Evolutionary conservation across 176 grass and related monocot species (phyloP).

Genomic region (Neostapfia colusana): DNA sequence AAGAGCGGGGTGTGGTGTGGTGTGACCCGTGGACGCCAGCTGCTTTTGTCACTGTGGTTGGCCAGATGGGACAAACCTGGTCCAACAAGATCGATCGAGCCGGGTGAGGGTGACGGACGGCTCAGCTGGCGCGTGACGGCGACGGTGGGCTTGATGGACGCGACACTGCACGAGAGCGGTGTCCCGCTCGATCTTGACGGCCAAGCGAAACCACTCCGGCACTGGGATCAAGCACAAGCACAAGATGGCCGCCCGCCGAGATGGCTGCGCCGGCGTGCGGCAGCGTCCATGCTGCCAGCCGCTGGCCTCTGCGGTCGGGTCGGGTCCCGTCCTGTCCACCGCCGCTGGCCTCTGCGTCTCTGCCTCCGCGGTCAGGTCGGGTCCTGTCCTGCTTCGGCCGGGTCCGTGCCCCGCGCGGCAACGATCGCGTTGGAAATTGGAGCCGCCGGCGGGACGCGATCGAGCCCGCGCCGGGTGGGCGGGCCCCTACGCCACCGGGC

Average conservation of each 20-base stretch:
- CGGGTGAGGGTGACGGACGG: background rate
- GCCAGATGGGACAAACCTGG: conserved; percentile 17
- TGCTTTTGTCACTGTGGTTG: conserved; percentile 3
- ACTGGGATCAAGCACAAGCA: too few relatives aligned
- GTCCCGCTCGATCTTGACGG: too few relatives aligned
- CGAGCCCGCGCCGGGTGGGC: too few relatives aligned
- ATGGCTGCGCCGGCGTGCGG: conserved; percentile 16
- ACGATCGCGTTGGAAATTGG: conserved; percentile 22
- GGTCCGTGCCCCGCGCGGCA: background rate
- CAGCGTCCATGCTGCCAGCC: background rate
- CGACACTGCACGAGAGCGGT: background rate
- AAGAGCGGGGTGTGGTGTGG: too few relatives aligned
- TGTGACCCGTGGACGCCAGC: too few relatives aligned
- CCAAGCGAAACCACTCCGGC: background rate
- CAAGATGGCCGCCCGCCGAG: background rate
- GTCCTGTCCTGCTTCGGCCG: background rate
- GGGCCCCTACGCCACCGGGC: background rate
- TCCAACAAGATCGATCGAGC: conserved; percentile 9
- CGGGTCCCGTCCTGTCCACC: background rate
- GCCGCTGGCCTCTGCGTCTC: background rate
- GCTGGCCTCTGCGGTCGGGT: background rate
- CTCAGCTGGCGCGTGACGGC: background rate
- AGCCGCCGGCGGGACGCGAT: background rate
- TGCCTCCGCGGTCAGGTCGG: background rate
- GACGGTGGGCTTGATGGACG: background rate